These are phyloP conservation scores for Fragaria iinumae DNA, from an alignment of 306 rosid species.

Conservation along the genomic window DNA sequence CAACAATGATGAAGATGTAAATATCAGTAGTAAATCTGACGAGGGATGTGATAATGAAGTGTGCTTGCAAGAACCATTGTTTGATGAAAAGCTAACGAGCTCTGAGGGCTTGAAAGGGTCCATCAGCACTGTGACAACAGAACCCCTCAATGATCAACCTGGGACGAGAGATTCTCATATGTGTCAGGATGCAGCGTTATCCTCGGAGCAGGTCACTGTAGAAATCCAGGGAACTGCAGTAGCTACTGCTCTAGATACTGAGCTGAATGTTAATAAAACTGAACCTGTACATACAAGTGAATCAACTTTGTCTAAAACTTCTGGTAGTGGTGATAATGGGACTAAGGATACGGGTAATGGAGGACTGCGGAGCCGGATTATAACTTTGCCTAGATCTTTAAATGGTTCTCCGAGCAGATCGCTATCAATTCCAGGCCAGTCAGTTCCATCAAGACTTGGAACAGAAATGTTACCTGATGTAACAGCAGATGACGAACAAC, in stretches of 20 bases:
- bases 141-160: slow-evolving; percentile 32
- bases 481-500: slow-evolving; percentile 41
- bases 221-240: slow-evolving; percentile 38
- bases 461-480: slow-evolving; percentile 53
- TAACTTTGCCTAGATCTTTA: slow-evolving; percentile 60
- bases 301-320: slow-evolving; percentile 35
- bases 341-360: slow-evolving; percentile 45
- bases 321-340: slow-evolving; percentile 48
- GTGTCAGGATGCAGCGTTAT: slow-evolving; percentile 33
- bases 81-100: slow-evolving; percentile 34
- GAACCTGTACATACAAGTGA: slow-evolving; percentile 38
- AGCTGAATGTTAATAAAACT: slow-evolving; percentile 37
- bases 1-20: slow-evolving; percentile 28
- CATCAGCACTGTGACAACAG: slow-evolving; percentile 23
- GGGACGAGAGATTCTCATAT: slow-evolving; percentile 29
- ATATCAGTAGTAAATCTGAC: background rate
- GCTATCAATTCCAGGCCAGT: slow-evolving; percentile 44
- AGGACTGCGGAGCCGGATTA: slow-evolving; percentile 64
- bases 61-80: slow-evolving; percentile 32
- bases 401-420: slow-evolving; percentile 57
- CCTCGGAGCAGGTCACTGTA: slow-evolving; percentile 23
- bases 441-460: slow-evolving; percentile 43
- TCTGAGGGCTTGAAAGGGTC: slow-evolving; percentile 30
- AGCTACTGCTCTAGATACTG: slow-evolving; percentile 34
- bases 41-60: slow-evolving; percentile 19